A percentile compares a stretch with the other conserved stretches of the same genome.
These are phyloP conservation scores for Colletotrichum echinochloae DNA, from an alignment of 2,329 filamentous ascomycete species.

Conservation along the genomic window DNA sequence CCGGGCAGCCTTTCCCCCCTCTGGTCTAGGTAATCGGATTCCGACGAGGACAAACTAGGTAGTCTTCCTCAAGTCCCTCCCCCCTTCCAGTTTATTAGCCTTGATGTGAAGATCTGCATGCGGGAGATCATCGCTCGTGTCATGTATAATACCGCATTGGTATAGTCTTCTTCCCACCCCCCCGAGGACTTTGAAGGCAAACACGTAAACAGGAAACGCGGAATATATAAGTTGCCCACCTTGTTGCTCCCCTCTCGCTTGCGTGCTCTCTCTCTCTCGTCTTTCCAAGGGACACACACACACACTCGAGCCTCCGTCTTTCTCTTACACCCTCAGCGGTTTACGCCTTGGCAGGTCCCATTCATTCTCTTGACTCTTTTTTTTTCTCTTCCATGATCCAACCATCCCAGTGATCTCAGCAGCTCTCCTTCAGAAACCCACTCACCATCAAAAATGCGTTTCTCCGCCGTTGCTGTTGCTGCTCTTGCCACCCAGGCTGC, in stretches of 20 bases:
- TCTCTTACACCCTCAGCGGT: constrained; percentile 29
- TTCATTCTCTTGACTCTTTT: constrained; percentile 34
- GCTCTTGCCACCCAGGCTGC: constrained; percentile 36
- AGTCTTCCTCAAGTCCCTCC: background rate
- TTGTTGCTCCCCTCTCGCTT: background rate
- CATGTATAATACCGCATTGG: constrained; percentile 32
- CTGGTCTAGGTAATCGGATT: background rate
- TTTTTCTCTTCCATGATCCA: background rate
- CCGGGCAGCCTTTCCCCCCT: background rate
- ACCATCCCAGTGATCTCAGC: constrained; percentile 35
- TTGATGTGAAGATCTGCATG: constrained; percentile 37
- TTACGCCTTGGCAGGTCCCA: constrained; percentile 38
- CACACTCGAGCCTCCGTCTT: constrained; percentile 25
- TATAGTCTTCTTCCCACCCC: constrained; percentile 20
- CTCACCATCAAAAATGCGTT: constrained; percentile 37
- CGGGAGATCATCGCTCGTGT: constrained; percentile 39
- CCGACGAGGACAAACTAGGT: background rate
- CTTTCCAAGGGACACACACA: constrained; percentile 11
- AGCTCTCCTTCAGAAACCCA: background rate
- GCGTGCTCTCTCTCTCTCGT: background rate
- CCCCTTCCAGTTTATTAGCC: constrained; percentile 19
- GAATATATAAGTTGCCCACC: constrained; percentile 19
- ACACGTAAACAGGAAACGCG: constrained; percentile 1
- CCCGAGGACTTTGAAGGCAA: constrained; percentile 2
- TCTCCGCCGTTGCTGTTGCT: constrained; percentile 36